Base-by-base conservation (phyloP, 176 grass and related monocot genomes). In the Avena atlantica region DNA sequence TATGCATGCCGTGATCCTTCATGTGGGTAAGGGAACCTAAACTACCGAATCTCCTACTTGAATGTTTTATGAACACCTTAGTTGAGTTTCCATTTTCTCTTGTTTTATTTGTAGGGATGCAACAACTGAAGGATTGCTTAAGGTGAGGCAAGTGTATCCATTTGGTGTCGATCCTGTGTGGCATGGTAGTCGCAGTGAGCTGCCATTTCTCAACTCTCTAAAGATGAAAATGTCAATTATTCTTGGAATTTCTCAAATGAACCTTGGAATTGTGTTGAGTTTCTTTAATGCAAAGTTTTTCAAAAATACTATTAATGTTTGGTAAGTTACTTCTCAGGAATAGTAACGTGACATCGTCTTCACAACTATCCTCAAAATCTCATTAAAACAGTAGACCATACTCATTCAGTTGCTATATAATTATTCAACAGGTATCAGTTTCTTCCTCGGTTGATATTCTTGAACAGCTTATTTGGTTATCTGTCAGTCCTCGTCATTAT, bases 191-290 rank as follows among this genome's bases (percentile, higher is more conserved):
- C 88, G 90, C 42, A 95, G 92, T 25, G 92, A 98, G 85, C 86
- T 98, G 50, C 96, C 92, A 4, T 98, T 98, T 85, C 88, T 98
- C 8, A 98, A 98, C 48, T 98, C 96, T 52, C 53, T 98, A 76
- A 98, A 98, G 86, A 98, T 98, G 93, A 98, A 98, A 84, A 90
- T 98, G 96, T 98, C 93, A 29, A 96, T 98, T 70, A 84, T 98
- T 87, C 24, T 98, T 83, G 96, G 96, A 42, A 87, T 96, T 77
- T 75, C 96, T 55, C 96, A 98, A 92, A 98, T 95, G 93, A 95
- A 98, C 85, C 91, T 98, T 72, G 96, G 96, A 52, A 91, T 98
- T 48, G 8, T 95, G 37, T 82, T 98, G 75, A 98, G 96, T 91
- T 98, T 94, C 79, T 98, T 94, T 72, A 95, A 98, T 84, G 93